A percentile compares a stretch with the other conserved stretches of the same genome.
Evolutionary conservation across 257 asterid genomes (phyloP).

Genomic region (Fraxinus pennsylvanica): DNA sequence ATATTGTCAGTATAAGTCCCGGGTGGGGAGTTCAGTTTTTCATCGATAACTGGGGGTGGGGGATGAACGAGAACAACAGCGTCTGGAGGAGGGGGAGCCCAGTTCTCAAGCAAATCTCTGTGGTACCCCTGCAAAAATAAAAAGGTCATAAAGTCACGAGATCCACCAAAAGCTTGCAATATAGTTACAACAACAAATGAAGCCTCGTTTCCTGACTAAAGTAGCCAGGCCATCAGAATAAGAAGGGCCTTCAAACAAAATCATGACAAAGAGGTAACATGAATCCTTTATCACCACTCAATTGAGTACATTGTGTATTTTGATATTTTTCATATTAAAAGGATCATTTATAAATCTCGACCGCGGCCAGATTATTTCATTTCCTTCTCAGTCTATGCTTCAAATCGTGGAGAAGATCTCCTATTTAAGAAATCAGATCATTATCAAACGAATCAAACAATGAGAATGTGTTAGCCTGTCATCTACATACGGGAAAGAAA

Average conservation of each 20-base stretch:
- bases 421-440: background rate
- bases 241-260: background rate
- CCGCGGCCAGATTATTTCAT: background rate
- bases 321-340: too few species aligned
- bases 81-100: conserved; percentile 50
- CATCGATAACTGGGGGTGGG: conserved; percentile 40
- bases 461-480: background rate
- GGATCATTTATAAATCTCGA: background rate
- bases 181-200: background rate
- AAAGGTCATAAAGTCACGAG: background rate
- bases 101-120: conserved; percentile 65
- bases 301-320: background rate
- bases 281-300: background rate
- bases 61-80: conserved; percentile 37
- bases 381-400: background rate
- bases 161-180: background rate
- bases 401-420: background rate
- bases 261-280: background rate
- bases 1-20: conserved; percentile 25
- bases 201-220: background rate
- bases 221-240: background rate
- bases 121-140: conserved; percentile 72
- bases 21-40: conserved; percentile 15
- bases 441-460: background rate
- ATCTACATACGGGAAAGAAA: background rate